Conservation (phyloP, 345 rosid genomes). For the Leavenworthia alabamica region DNA sequence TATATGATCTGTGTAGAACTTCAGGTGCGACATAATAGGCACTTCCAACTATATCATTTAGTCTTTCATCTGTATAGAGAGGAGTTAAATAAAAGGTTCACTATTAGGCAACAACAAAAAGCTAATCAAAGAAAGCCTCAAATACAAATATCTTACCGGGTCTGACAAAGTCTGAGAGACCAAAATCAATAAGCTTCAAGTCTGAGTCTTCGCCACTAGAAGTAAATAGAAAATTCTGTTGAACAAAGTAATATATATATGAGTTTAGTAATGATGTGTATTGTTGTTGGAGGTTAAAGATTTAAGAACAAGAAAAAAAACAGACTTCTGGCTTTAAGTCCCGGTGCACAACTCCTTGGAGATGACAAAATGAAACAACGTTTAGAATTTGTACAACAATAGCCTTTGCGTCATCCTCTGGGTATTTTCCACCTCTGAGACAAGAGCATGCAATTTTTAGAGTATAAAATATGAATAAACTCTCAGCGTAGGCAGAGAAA, state of each 20-base stretch:
- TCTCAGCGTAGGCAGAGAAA: not conserved
- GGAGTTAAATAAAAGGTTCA: not conserved
- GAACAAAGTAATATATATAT: not conserved
- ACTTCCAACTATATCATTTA: constrained; percentile 82
- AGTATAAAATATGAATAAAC: not conserved
- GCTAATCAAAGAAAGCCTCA: not conserved
- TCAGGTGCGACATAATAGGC: constrained; percentile 88
- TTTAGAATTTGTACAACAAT: constrained; percentile 61
- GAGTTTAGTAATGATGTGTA: not conserved
- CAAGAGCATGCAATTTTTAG: not conserved
- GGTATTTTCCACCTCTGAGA: constrained; percentile 67
- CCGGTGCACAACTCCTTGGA: constrained; percentile 86
- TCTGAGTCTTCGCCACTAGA: constrained; percentile 57
- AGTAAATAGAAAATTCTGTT: constrained; percentile 71
- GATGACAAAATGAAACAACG: constrained; percentile 83
- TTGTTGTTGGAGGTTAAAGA: not conserved
- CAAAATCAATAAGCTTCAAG: constrained; percentile 78
- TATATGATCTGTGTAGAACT: constrained; percentile 80
- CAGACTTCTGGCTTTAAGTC: constrained; percentile 81
- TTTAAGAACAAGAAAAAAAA: not conserved
- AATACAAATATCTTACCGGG: constrained; percentile 44
- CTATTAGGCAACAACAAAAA: not conserved
- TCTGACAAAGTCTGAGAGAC: constrained; percentile 75
- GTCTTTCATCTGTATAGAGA: constrained; percentile 51
- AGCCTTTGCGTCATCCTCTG: constrained; percentile 76